These are phyloP conservation scores for Rutidosis leptorrhynchoides DNA, from an alignment of 129 eudicot species.

Conservation along the genomic window DNA sequence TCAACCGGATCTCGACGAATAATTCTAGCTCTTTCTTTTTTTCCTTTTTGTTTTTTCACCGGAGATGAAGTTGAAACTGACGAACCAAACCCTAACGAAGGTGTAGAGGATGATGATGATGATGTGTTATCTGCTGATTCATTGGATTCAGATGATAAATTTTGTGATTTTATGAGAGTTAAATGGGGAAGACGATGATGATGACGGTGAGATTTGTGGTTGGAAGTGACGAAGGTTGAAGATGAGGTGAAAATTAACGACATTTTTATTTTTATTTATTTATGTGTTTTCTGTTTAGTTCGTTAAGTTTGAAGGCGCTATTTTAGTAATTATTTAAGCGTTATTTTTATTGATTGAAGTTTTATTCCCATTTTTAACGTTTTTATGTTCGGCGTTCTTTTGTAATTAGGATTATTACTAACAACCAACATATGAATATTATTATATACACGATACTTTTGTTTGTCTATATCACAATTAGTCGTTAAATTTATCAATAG, in stretches of 20 bases:
- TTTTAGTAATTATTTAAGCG: background rate
- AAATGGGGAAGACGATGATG: constrained; percentile 31
- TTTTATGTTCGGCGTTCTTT: background rate
- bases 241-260: constrained; percentile 54
- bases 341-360: too few species aligned
- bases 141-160: constrained; percentile 25
- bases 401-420: too few species aligned
- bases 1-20: constrained; percentile 60
- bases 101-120: constrained; percentile 19
- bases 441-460: background rate
- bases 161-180: constrained; percentile 36
- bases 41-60: constrained; percentile 33
- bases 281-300: background rate
- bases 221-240: constrained; percentile 29
- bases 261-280: constrained; percentile 53
- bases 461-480: background rate
- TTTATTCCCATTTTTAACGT: constrained; percentile 4
- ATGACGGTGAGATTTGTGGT: constrained; percentile 39
- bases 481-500: too few species aligned
- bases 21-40: constrained; percentile 49
- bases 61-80: constrained; percentile 20
- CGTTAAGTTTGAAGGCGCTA: constrained; percentile 6
- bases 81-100: constrained; percentile 52
- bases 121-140: constrained; percentile 28
- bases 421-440: too few species aligned